A percentile compares a stretch with the other conserved stretches of the same genome.
These are phyloP conservation scores for Furcasterigmium sp. DNA, from an alignment of 2,329 filamentous ascomycete species.

Conservation along the genomic window DNA sequence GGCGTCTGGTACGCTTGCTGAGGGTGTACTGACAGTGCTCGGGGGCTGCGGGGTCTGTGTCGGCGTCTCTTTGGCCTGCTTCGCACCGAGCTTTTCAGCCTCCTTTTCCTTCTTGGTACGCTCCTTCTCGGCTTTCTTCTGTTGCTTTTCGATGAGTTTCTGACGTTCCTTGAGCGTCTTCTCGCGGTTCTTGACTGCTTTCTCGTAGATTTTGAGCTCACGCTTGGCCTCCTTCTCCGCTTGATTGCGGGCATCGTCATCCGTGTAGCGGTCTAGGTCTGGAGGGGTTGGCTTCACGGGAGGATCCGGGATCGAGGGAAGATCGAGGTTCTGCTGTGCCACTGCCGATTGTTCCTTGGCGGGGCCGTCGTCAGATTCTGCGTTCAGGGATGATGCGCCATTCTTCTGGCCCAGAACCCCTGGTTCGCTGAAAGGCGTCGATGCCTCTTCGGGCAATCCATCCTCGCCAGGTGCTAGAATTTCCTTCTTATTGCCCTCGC, in stretches of 20 bases:
- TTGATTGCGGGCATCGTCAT: slow-evolving; percentile 61
- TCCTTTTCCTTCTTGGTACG: slow-evolving; percentile 23
- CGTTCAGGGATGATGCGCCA: no score
- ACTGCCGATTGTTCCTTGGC: no score
- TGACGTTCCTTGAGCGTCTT: slow-evolving; percentile 58
- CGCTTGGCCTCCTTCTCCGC: slow-evolving; percentile 64
- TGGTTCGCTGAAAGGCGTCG: no score
- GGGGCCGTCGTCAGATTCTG: no score
- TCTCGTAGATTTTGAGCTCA: slow-evolving; percentile 58
- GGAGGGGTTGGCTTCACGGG: slow-evolving; percentile 51
- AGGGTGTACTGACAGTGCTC: background rate
- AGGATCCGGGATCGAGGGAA: slow-evolving; percentile 39
- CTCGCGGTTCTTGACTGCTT: slow-evolving; percentile 61
- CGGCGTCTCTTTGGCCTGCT: background rate
- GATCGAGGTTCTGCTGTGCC: no score
- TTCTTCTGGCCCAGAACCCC: no score
- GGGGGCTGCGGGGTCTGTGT: background rate
- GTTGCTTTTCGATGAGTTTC: slow-evolving; percentile 52
- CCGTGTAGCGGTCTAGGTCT: slow-evolving; percentile 52
- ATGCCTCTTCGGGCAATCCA: no score
- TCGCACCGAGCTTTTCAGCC: slow-evolving; percentile 6
- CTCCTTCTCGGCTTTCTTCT: slow-evolving; percentile 37
- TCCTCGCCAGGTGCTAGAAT: background rate
- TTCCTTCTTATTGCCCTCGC: background rate
- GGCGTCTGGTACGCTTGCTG: background rate